Evolutionary conservation across 1,284 basidiomycete genomes (phyloP), one percentile per base, ranked within the genome.

Genomic region (Abortiporus biennis): DNA sequence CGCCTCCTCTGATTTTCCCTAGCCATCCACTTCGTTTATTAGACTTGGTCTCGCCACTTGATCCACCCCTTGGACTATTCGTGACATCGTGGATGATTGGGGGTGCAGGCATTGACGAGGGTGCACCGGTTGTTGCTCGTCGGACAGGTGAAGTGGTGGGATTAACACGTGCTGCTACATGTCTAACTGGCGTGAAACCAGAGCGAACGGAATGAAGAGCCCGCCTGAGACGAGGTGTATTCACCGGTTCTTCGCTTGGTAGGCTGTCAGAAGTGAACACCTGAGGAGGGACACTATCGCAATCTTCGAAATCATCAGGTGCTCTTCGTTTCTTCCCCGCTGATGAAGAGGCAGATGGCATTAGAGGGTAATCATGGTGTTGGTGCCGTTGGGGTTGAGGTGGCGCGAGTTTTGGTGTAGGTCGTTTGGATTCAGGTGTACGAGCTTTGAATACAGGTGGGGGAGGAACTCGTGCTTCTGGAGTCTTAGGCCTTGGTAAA

Each of bases 161-260:
- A 17, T 59, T 56, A 8, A 69, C 66, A 42, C 72, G 72, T 40
- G 54, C 43, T 22, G 55, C 60, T 33, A 68, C 65, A 45, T 69
- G 67, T 16, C 85, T 75, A 20, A 77, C 68, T 4, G 85, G 85
- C 1, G 85, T 88, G 56, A 88, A 88, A 2, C 85, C 79, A 6
- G 74, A 68, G 39, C 80, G 75, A 35, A 75, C 59, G 40, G 67
- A 72, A 46, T 73, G 79, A 37, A 78, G 52, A 41, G 74, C 68
- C 49, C 76, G 69, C 45, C 77, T 72, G 24, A 72, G 67, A 38
- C 76, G 74, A 21, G 79, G 79, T 1, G 78, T 43, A 22, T 64
- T 68, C 47, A 73, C 69, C 19, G 51, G 54, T 25, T 38, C 49
- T 42, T 29, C 66, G 62, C 42, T 64, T 60, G 40, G 49, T 37